Conservation (phyloP, 352 stramenopile genomes). For the Globisporangium rhizosaccharum region DNA sequence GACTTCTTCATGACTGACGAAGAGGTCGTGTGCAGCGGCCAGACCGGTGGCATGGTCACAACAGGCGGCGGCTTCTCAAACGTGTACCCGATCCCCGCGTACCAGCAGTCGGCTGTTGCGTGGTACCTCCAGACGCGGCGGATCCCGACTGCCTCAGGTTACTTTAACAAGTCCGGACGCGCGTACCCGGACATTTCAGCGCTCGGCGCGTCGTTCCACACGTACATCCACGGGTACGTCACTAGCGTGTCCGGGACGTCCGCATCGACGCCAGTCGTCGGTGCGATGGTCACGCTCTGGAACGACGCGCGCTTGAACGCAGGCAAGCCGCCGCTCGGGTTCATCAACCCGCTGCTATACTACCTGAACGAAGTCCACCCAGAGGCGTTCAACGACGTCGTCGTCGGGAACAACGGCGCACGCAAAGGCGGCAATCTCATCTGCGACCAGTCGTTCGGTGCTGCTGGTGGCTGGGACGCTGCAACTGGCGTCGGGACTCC, state of each 20-base stretch:
- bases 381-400: conserved; percentile 81
- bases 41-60: conserved; percentile 74
- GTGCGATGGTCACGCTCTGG: conserved; percentile 84
- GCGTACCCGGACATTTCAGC: conserved; percentile 88
- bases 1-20: conserved; percentile 63
- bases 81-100: conserved; percentile 65
- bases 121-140: conserved; percentile 55
- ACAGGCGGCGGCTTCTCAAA: conserved; percentile 88
- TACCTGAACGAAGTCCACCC: conserved; percentile 49
- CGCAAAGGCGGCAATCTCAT: conserved; percentile 28
- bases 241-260: conserved; percentile 78
- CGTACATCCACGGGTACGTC: conserved; percentile 46
- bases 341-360: conserved; percentile 86
- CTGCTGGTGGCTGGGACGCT: conserved; percentile 84
- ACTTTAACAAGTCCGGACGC: conserved; percentile 82
- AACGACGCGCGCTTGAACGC: conserved; percentile 81
- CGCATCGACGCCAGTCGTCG: conserved; percentile 77
- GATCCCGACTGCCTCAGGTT: conserved; percentile 36
- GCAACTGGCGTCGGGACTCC: conserved; percentile 80
- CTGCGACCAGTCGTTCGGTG: conserved; percentile 81
- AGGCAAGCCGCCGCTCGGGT: conserved; percentile 78
- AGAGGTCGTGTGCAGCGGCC: conserved; percentile 74
- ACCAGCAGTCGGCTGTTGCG: conserved; percentile 59
- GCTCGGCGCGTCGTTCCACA: conserved; percentile 61
- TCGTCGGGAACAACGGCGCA: conserved; percentile 79